phyloP scores from a whole-genome alignment of 345 rosid genomes.

The Pugionium dolabratum region DNA sequence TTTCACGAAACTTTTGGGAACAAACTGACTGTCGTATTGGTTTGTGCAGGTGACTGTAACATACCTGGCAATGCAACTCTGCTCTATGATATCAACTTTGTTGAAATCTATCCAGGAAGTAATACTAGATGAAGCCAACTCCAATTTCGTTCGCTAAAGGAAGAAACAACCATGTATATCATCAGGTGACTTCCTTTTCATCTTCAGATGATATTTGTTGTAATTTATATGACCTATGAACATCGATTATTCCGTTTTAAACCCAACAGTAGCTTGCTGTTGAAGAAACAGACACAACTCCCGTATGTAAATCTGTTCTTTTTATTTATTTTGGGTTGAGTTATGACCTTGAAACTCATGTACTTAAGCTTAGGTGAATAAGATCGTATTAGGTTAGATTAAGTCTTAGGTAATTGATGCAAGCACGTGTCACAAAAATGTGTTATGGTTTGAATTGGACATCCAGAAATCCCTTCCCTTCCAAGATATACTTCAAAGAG shows the following conservation, averaged over 20 bases:
- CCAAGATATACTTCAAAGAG: no score
- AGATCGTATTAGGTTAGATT: constrained; percentile 35
- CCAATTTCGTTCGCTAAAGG: neutral
- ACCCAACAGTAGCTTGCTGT: neutral
- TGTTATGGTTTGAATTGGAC: constrained; percentile 3
- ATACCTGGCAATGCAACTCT: constrained; percentile 95
- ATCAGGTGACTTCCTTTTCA: constrained; percentile 17
- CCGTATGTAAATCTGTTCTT: neutral
- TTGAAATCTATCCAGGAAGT: constrained; percentile 69
- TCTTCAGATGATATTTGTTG: neutral
- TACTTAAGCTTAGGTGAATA: constrained; percentile 16
- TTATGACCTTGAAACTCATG: constrained; percentile 22
- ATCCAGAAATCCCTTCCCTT: neutral
- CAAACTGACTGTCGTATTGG: constrained; percentile 10
- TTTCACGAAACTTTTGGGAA: neutral
- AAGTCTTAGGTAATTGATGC: constrained; percentile 26
- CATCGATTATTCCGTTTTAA: neutral
- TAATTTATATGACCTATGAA: neutral
- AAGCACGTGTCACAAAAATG: constrained; percentile 27
- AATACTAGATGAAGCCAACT: constrained; percentile 52
- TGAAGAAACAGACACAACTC: constrained; percentile 16
- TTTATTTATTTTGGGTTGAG: neutral
- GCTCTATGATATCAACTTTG: constrained; percentile 76
- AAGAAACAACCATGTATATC: constrained; percentile 27
- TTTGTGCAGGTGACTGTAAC: constrained; percentile 80